Base-by-base conservation (phyloP, 441 rosid species). In the Theobroma grandiflorum region DNA sequence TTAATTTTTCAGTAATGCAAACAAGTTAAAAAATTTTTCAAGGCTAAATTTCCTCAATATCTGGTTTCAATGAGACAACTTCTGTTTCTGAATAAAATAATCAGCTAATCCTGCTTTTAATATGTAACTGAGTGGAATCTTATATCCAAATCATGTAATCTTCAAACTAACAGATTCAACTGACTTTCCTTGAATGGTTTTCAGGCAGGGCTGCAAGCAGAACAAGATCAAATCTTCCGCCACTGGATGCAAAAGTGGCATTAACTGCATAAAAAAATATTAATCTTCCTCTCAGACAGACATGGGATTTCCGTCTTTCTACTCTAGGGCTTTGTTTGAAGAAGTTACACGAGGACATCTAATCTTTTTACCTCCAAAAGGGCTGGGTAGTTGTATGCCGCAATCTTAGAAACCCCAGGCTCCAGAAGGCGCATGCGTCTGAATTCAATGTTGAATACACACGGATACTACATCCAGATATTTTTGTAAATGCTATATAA, bases 191-290 rank as follows among this genome's bases (percentile, higher is more conserved):
- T 58, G 75, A 62, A 53, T 77, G 71, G 26, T 83, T 82, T 73
- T 40, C 90, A 89, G 91, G 86, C 57, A 87, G 70, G 83, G 72
- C 78, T 6, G 74, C 84, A 47, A 37, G 77, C 33, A 81, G 85
- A 76, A 40, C 84, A 40, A 85, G 74, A 59, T 72, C 62, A 16
- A 81, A 80, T 79, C 74, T 75, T 38, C 31, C 64, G 16, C 82
- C 74, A 7, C 74, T 52, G 33, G 85, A 80, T 73, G 80, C 81
- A 82, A 88, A 80, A 31, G 53, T 80, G 78, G 85, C 85, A 22
- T 33, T 74, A 59, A 78, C 85, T 22, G n/a, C 80, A 72, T 86
- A 78, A 88, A 68, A 12, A 14, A 9, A 35, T 65, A 16, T 47
- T 16, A 26, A 5, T 45, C 59, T n/a, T 76, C 37, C 4, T 47